Base-by-base conservation (phyloP, 257 asterid species). In the Thymus mandschuricus region DNA sequence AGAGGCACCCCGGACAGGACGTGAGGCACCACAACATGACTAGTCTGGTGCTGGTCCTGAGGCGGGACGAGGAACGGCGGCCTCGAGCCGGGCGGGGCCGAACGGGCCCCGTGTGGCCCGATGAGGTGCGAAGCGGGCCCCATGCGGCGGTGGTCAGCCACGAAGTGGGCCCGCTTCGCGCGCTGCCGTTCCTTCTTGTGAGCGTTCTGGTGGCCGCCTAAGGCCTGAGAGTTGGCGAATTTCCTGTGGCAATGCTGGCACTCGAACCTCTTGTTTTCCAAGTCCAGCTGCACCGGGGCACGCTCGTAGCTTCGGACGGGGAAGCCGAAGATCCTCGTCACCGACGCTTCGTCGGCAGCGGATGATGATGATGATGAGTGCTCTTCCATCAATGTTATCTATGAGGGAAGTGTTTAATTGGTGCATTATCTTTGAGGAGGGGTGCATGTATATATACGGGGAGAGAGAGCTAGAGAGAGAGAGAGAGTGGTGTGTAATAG, bases 101-200 rank as follows among this genome's bases (percentile, higher is more conserved):
- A 60, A 28, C 83, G 82, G 5, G 78, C 82, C 56, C 85, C 76
- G 70, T 83, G 86, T 11, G 86, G 79, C 8, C 38, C 59, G 76
- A 85, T 76, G 59, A 85, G n/a, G 54, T 80, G 80, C 48, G 60
- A 75, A 1, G 81, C 56, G 0, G 83, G 33, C 51, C 86, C 86
- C 6, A 76, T 75, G n/a, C 79, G 80, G 30, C 81, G 81, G 9
- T 78, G 81, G 45, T 69, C 80, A 3, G 66, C 58, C 11, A 71
- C 61, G 65, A 75, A 82, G 71, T 87, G 81, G 64, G 82, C 82
- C 61, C 86, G 73, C 72, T 86, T 89, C 8, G 83, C 78, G 70
- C 84, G 78, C 71, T 86, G 92, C 38, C 97, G 79, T 46, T 89
- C 96, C 76, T 89, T 91, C 86, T 91, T 91, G 92, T 91, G 97